Base-by-base conservation (phyloP, 1,139 yeast genomes). In the Pichia norvegensis region DNA sequence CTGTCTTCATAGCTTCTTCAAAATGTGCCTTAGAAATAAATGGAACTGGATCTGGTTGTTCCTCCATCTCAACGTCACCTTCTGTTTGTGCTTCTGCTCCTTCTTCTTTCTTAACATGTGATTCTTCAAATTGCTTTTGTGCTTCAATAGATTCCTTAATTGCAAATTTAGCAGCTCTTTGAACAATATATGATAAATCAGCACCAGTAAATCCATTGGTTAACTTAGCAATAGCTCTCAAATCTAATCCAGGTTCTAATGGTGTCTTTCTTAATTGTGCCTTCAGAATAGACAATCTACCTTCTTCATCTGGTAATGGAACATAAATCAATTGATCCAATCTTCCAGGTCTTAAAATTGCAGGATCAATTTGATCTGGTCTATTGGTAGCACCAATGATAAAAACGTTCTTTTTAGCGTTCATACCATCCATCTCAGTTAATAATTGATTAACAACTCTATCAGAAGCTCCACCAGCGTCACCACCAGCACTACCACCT, bases 351-450 rank as follows among this genome's bases (percentile, higher is more conserved):
- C 99, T 88, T 69, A 94, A 76, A 61, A 92, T 79, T 36, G 99
- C 99, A 25, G 98, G 97, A 65, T 92, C 99, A 58, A 92, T 92
- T 72, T 92, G 97, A 67, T 90, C 97, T 38, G 98, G 98, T 75
- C 98, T 82, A 70, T 92, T 92, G 50, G 99, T 92, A 42, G 99
- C 99, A 69, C 98, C 99, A 70, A 92, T 87, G 48, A 92, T 97
- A 63, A 94, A 92, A 41, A 92, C 98, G 63, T 92, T 92, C 81
- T 94, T 92, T 75, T 92, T 92, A 57, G 97, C 95, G 64, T 92
- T 92, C 97, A 94, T 90, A 78, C 99, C 99, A 68, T 92, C 98
- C 98, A 92, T 92, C 72, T 92, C 98, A 11, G 98, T 94, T 67
- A 92, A 79, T 63, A 92, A 79, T 73, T 92, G 98, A 72, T 92